Percentiles rank a stretch among this genome's conserved stretches.
phyloP scores from a whole-genome alignment of 106 monocot genomes.

The Gastrodia elata region DNA sequence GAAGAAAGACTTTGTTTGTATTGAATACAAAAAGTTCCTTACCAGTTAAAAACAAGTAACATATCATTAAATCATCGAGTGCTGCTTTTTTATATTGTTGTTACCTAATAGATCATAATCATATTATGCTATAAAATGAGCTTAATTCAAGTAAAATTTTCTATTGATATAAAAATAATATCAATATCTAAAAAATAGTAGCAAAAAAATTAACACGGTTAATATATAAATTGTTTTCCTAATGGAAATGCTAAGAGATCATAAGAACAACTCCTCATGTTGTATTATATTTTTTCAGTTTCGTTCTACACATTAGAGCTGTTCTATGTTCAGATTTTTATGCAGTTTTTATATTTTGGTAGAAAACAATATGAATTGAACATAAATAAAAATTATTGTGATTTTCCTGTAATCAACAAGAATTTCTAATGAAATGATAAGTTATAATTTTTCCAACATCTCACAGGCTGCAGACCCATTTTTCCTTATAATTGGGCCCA shows the following conservation, averaged over 20 bases:
- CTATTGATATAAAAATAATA: neutral
- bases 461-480: constrained; percentile 77
- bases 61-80: too few species aligned
- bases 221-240: neutral
- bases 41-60: too few species aligned
- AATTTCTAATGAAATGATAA: too few species aligned
- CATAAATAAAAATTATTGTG: too few species aligned
- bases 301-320: neutral
- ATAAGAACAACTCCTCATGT: neutral
- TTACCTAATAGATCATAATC: neutral
- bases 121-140: neutral
- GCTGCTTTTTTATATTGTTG: neutral
- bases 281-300: neutral
- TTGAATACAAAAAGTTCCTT: too few species aligned
- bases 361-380: too few species aligned
- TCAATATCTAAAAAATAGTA: neutral
- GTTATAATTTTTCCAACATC: constrained; percentile 2
- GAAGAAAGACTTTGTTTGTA: too few species aligned
- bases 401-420: too few species aligned
- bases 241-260: neutral
- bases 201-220: neutral
- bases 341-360: too few species aligned
- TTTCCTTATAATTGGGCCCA: constrained; percentile 84
- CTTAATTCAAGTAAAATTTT: neutral
- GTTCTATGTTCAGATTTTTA: neutral